phyloP scores from a whole-genome alignment of 2,329 filamentous ascomycete genomes.

The Phymatotrichopsis omnivora region DNA sequence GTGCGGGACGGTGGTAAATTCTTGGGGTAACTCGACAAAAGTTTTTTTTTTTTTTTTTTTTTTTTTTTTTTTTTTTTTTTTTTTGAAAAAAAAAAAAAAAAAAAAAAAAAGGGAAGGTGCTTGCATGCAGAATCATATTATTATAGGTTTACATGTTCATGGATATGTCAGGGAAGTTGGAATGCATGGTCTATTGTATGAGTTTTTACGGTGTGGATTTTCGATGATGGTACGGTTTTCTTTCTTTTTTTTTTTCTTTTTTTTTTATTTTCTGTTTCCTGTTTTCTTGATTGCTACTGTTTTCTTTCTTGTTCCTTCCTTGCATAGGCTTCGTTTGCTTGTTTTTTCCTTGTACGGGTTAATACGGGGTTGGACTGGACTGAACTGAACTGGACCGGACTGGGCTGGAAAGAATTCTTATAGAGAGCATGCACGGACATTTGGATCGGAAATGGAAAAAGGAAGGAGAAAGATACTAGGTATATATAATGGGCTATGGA shows the following conservation, averaged over 20 bases:
- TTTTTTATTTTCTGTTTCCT: slow-evolving; percentile 1
- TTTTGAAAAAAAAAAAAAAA: neutral
- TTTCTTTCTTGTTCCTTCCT: neutral
- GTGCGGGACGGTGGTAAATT: slow-evolving; percentile 5
- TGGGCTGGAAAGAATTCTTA: too few relatives aligned
- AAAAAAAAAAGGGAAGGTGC: slow-evolving; percentile 3
- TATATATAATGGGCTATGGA: too few relatives aligned
- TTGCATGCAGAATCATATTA: slow-evolving; percentile 10
- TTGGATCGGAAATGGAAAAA: too few relatives aligned
- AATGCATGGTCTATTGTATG: slow-evolving; percentile 1
- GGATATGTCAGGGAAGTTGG: too few relatives aligned
- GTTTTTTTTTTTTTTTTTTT: neutral
- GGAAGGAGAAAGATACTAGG: too few relatives aligned
- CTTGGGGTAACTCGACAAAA: neutral
- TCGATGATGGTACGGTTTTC: slow-evolving; percentile 1
- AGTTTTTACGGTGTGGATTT: slow-evolving; percentile 10
- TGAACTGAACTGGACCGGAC: neutral
- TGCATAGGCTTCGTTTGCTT: neutral
- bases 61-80: neutral
- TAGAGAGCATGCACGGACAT: too few relatives aligned
- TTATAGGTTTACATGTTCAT: too few relatives aligned
- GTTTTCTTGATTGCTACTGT: neutral
- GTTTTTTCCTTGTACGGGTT: neutral
- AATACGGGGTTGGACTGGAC: neutral
- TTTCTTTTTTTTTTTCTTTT: slow-evolving; percentile 4